Percentiles rank a stretch among this genome's conserved stretches.
Evolutionary conservation across 1,139 yeast species (phyloP).

Genomic region (Hemisphaericaspora xylanilytica): DNA sequence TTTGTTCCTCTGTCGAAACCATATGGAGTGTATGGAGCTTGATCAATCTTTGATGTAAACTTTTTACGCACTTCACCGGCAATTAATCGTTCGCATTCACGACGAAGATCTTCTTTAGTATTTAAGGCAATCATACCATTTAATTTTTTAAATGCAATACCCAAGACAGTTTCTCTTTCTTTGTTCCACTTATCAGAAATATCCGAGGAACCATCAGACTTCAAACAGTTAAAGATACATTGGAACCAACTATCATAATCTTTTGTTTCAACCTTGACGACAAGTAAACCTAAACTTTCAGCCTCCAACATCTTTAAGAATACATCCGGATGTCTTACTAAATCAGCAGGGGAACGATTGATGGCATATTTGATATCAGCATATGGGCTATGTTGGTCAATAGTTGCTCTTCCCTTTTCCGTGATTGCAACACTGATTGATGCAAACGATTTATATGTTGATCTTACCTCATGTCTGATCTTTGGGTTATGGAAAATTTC

Average conservation of each 20-base stretch:
- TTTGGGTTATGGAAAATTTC: constrained; percentile 81
- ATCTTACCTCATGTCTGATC: constrained; percentile 72
- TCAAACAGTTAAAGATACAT: constrained; percentile 55
- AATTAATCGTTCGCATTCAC: constrained; percentile 71
- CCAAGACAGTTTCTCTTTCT: constrained; percentile 66
- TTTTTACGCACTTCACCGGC: constrained; percentile 67
- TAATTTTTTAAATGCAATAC: constrained; percentile 64
- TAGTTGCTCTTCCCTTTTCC: constrained; percentile 81
- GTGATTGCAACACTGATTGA: constrained; percentile 74
- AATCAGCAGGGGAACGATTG: constrained; percentile 72
- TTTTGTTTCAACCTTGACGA: constrained; percentile 45
- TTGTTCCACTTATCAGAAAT: constrained; percentile 80
- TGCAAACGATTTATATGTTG: constrained; percentile 65
- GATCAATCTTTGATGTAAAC: constrained; percentile 74
- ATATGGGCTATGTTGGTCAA: constrained; percentile 77
- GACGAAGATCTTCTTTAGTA: constrained; percentile 79
- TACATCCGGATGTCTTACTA: constrained; percentile 72
- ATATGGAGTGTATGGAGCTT: constrained; percentile 87
- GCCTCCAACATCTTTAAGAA: constrained; percentile 91
- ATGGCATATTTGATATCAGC: constrained; percentile 90
- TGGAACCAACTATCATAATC: constrained; percentile 46
- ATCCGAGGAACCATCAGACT: constrained; percentile 83
- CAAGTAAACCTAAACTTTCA: constrained; percentile 61
- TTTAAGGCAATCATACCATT: constrained; percentile 68
- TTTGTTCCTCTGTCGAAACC: constrained; percentile 76